These are phyloP conservation scores for Prosopis cineraria DNA, from an alignment of 306 rosid genomes.

Conservation along the genomic window DNA sequence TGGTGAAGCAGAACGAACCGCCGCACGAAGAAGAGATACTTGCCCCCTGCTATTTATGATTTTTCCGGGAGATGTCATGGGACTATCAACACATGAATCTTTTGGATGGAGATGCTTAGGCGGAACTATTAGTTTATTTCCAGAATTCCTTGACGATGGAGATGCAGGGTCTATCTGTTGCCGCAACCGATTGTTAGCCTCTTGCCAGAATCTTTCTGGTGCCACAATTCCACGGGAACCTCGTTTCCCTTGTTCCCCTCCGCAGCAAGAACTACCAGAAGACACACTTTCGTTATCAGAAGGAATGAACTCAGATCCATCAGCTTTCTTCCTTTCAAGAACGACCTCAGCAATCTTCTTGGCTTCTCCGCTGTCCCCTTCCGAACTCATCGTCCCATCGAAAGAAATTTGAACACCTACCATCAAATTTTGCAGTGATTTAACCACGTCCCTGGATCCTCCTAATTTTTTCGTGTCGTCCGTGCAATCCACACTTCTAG, in stretches of 20 bases:
- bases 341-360: constrained; percentile 40
- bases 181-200: constrained; percentile 52
- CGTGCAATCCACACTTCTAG: constrained; percentile 58
- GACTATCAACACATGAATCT: constrained; percentile 51
- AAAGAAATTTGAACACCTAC: constrained; percentile 44
- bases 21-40: constrained; percentile 63
- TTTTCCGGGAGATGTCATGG: constrained; percentile 68
- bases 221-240: constrained; percentile 53
- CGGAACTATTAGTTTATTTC: constrained; percentile 43
- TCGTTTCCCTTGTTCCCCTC: constrained; percentile 44
- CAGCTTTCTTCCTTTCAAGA: constrained; percentile 41
- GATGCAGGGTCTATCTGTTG: constrained; percentile 55
- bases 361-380: constrained; percentile 21
- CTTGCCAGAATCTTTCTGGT: constrained; percentile 78
- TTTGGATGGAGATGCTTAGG: constrained; percentile 51
- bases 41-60: constrained; percentile 52
- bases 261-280: constrained; percentile 57
- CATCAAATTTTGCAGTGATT: constrained; percentile 62
- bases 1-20: constrained; percentile 72
- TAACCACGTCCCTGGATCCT: constrained; percentile 58
- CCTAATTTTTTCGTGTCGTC: constrained; percentile 47
- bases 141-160: constrained; percentile 47
- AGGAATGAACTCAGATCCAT: constrained; percentile 54
- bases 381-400: constrained; percentile 40
- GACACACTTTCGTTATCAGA: constrained; percentile 83